Percentiles rank a stretch among this genome's conserved stretches.
phyloP scores from a whole-genome alignment of 768 basidiomycete species.

The Mycena olivaceomarginata region DNA sequence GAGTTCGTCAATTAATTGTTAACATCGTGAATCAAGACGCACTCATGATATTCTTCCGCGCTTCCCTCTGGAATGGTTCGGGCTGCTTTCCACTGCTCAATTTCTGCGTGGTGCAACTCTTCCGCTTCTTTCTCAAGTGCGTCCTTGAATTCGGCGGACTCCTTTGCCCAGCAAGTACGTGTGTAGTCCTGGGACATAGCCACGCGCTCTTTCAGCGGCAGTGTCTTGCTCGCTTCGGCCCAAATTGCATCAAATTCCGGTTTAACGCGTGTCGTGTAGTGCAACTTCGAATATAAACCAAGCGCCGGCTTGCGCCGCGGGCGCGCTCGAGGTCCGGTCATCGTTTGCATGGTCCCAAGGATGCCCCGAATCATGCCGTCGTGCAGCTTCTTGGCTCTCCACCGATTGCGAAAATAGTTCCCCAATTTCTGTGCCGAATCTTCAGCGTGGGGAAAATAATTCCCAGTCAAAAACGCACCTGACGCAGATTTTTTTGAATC shows the following conservation, averaged over 20 bases:
- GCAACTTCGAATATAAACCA: neutral
- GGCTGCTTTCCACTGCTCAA: neutral
- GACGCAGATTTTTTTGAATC: neutral
- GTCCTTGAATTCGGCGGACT: neutral
- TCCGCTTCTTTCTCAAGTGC: neutral
- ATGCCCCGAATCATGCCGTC: neutral
- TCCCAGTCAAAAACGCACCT: neutral
- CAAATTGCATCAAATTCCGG: neutral
- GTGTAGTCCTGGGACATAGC: neutral
- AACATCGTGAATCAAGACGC: neutral
- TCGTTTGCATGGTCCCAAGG: neutral
- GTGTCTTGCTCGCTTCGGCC: neutral
- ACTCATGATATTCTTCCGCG: constrained; percentile 6
- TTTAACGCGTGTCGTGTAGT: constrained; percentile 12
- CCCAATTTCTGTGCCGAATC: neutral
- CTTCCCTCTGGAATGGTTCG: neutral
- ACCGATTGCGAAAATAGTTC: constrained; percentile 2
- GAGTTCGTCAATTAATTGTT: neutral
- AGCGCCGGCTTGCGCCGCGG: neutral
- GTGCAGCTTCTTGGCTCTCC: neutral
- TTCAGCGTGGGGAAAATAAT: neutral
- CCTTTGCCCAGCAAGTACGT: neutral
- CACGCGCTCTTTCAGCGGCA: neutral
- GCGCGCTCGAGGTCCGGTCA: neutral
- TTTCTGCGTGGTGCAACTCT: neutral